Base-by-base conservation (phyloP, 805 yeast genomes). In the Saccharomycopsis amapae region DNA sequence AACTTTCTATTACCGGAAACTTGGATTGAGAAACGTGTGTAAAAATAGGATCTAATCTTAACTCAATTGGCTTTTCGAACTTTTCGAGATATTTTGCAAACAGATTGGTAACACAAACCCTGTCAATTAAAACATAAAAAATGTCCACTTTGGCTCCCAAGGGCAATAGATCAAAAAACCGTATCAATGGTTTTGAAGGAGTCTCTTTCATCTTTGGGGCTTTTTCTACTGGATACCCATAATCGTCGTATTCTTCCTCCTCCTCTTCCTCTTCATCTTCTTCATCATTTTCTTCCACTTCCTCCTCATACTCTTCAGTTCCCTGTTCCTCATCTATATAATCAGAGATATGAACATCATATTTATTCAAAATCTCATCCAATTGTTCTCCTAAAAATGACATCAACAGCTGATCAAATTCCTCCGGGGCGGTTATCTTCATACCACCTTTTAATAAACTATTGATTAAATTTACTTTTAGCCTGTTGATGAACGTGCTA, bases 61-160 rank as follows among this genome's bases (percentile, higher is more conserved):
- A 46, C 18, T 59, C 62, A 24, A 43, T 53, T 38, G 58, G 61
- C 13, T 39, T 52, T 30, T 60, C 65, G 43, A 60, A 61, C 45
- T 61, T 62, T 40, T 77, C 81, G 6, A 70, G 58, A 57, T 67
- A 77, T 20, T 60, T 61, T 51, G 79, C 65, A 54, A 78, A 76
- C 28, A 62, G 62, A 6, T 72, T 69, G 42, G 65, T 60, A 40
- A 62, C 63, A 34, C 77, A 67, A 6, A 70, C 56, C 49, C 70
- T 68, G 5, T 62, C 56, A 13, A 77, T 64, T 54, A 79, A 56
- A 2, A 64, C 57, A 53, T 69, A 71, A 3, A 76, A 55, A 3
- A 78, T 63, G 31, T 73, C 75, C 44, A 78, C 63, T 52, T 76
- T 74, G n/a, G 70, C 77, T 2, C 58, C 53, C 4, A 76, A 55